These are phyloP conservation scores for Umbelopsis sp. DNA, from an alignment of 192 early-diverging fungal genomes.

Conservation along the genomic window DNA sequence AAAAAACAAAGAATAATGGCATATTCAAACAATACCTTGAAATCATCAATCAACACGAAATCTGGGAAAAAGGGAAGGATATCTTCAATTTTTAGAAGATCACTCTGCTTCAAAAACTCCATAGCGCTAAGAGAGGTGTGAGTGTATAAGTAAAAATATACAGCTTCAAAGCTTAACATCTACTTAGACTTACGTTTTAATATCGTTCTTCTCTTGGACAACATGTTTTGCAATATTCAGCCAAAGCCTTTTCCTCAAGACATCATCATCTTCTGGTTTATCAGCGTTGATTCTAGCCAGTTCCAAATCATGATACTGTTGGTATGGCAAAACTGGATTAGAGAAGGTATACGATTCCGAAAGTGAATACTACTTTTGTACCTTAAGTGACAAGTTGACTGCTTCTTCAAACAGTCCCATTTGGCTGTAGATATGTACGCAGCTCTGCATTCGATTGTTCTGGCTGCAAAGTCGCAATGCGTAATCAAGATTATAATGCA, in stretches of 20 bases:
- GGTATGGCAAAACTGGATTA: background rate
- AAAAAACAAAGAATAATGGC: too few species aligned
- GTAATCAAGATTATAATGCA: conserved; percentile 90
- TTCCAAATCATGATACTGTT: conserved; percentile 80
- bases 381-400: conserved; percentile 85
- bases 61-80: conserved; percentile 97
- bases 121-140: conserved; percentile 64
- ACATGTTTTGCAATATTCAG: conserved; percentile 92
- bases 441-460: conserved; percentile 80
- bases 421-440: conserved; percentile 87
- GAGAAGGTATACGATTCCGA: background rate
- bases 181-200: conserved; percentile 63
- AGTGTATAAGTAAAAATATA: background rate
- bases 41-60: conserved; percentile 96
- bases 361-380: conserved; percentile 26
- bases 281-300: conserved; percentile 92
- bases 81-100: conserved; percentile 91
- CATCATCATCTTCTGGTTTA: conserved; percentile 85
- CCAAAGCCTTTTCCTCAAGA: conserved; percentile 87
- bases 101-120: conserved; percentile 77
- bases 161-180: background rate
- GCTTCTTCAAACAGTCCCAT: conserved; percentile 92
- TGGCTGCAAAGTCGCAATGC: conserved; percentile 89
- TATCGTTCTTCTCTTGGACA: conserved; percentile 82
- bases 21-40: conserved; percentile 61